These are phyloP conservation scores for Rusavskia elegans DNA, from an alignment of 495 filamentous ascomycete genomes.

Conservation along the genomic window DNA sequence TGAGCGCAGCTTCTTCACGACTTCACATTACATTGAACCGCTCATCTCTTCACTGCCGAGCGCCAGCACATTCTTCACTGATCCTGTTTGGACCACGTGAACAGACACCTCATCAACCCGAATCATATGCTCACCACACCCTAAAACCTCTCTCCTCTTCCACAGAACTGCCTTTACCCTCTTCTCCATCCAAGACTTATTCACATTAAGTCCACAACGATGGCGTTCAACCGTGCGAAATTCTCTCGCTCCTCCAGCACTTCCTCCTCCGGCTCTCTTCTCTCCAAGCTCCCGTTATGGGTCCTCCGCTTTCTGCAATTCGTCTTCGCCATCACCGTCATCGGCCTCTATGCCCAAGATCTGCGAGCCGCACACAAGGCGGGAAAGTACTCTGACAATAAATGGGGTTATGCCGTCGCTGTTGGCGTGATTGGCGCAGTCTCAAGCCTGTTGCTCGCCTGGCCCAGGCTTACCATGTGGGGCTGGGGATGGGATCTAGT, in stretches of 20 bases:
- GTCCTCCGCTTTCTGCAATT: constrained; percentile 55
- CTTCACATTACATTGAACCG: not conserved
- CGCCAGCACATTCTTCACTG: not conserved
- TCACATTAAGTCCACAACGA: not conserved
- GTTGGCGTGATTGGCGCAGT: constrained; percentile 43
- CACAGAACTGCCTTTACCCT: not conserved
- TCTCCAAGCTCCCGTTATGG: constrained; percentile 17
- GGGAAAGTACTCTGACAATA: constrained; percentile 34
- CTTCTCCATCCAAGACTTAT: not conserved
- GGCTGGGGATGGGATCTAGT: constrained; percentile 54
- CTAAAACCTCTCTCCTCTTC: not conserved
- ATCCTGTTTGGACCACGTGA: not conserved
- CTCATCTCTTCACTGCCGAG: not conserved
- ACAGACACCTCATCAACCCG: not conserved
- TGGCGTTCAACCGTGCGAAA: not conserved
- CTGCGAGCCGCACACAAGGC: constrained; percentile 40
- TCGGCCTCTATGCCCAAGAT: constrained; percentile 64
- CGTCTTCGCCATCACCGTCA: constrained; percentile 55
- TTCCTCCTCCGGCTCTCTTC: constrained; percentile 1
- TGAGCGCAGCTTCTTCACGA: not conserved
- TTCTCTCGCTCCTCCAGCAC: not conserved
- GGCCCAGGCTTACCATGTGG: constrained; percentile 40
- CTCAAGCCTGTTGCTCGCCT: constrained; percentile 42
- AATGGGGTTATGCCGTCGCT: constrained; percentile 66
- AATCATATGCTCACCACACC: not conserved